Conservation (phyloP, 768 basidiomycete genomes). For the Leccinum variicolor region DNA sequence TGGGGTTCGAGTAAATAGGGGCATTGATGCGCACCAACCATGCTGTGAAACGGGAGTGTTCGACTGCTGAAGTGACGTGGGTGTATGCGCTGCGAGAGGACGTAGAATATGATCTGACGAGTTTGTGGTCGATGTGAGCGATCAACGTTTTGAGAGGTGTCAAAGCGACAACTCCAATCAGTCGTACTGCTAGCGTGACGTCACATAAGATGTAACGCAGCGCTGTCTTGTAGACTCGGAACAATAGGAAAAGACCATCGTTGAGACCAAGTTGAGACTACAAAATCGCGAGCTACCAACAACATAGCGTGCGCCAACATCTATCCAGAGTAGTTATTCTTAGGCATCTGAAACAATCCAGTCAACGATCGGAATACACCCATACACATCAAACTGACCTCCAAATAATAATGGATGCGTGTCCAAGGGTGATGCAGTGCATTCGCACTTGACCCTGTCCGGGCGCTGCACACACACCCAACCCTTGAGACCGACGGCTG, state of each 20-base stretch:
- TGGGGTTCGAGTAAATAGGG: constrained; percentile 16
- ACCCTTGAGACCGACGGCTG: neutral
- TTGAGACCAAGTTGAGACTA: constrained; percentile 29
- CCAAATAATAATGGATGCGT: constrained; percentile 12
- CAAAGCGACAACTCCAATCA: constrained; percentile 26
- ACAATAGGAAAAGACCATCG: constrained; percentile 21
- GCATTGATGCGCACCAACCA: constrained; percentile 28
- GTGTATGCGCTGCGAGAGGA: neutral
- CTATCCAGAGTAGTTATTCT: constrained; percentile 12
- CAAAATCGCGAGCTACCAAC: constrained; percentile 26
- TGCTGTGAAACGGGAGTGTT: constrained; percentile 4
- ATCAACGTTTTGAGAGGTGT: constrained; percentile 1
- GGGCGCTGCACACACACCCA: constrained; percentile 5
- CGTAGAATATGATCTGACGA: neutral
- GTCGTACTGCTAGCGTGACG: constrained; percentile 27
- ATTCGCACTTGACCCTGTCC: constrained; percentile 8
- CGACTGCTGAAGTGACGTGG: neutral
- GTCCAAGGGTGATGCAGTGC: constrained; percentile 8
- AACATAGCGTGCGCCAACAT: constrained; percentile 5
- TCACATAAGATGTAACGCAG: constrained; percentile 30
- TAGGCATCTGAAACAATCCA: constrained; percentile 2
- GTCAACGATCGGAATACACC: constrained; percentile 5
- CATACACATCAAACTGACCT: constrained; percentile 14
- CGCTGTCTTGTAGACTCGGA: constrained; percentile 12
- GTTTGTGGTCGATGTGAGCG: constrained; percentile 10